phyloP scores from a whole-genome alignment of 2,329 filamentous ascomycete genomes.

The Tolypocladium inflatum region DNA sequence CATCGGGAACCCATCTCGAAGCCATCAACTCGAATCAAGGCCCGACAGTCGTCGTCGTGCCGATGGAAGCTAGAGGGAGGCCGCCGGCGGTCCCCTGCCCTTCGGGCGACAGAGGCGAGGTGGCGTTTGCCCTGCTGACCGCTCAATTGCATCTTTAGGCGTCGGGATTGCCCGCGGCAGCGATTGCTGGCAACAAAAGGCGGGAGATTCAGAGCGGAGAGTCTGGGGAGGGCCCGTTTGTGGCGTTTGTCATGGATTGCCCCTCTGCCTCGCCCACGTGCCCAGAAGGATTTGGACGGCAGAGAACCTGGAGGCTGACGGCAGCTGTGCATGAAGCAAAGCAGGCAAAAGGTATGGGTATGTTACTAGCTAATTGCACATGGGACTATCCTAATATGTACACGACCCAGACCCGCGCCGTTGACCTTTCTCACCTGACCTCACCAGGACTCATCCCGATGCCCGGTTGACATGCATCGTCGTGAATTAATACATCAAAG shows the following conservation, averaged over 20 bases:
- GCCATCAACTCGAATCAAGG: no score
- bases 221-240: background rate
- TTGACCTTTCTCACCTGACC: background rate
- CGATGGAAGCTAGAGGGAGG: no score
- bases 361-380: background rate
- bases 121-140: background rate
- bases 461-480: no score
- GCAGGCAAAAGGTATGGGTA: background rate
- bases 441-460: background rate
- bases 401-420: background rate
- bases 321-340: background rate
- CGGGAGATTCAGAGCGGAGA: background rate
- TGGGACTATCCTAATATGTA: background rate
- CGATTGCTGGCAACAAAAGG: background rate
- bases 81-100: background rate
- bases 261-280: background rate
- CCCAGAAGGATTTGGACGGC: no score
- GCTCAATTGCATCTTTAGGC: background rate
- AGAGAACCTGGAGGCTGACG: no score
- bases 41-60: no score
- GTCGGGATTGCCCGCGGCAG: background rate
- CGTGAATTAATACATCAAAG: constrained; percentile 15
- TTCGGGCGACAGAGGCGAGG: background rate
- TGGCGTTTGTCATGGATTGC: background rate
- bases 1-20: no score